These are phyloP conservation scores for Aeminium ludgeri DNA, from an alignment of 495 filamentous ascomycete species.

Conservation along the genomic window DNA sequence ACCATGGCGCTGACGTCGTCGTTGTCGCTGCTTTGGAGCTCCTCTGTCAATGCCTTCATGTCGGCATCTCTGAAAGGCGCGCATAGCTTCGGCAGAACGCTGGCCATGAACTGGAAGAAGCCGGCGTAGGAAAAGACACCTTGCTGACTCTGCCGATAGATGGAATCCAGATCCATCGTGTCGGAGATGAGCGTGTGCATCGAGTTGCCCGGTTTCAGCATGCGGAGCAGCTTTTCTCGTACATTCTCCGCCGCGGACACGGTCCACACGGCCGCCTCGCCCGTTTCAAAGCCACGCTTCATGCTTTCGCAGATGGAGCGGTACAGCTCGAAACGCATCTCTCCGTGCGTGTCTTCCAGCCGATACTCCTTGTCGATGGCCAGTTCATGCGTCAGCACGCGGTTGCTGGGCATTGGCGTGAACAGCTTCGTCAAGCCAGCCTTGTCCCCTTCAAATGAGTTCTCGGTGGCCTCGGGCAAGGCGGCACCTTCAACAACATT, in stretches of 20 bases:
- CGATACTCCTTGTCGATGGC: slow-evolving; percentile 75
- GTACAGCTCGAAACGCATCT: slow-evolving; percentile 37
- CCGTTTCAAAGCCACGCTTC: slow-evolving; percentile 53
- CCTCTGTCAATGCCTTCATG: slow-evolving; percentile 60
- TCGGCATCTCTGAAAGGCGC: slow-evolving; percentile 77
- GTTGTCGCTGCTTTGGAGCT: slow-evolving; percentile 31
- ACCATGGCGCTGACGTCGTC: slow-evolving; percentile 53
- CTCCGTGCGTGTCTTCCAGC: slow-evolving; percentile 31
- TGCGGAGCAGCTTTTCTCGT: slow-evolving; percentile 61
- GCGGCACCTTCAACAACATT: background rate
- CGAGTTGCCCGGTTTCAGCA: slow-evolving; percentile 62
- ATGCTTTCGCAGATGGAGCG: slow-evolving; percentile 60
- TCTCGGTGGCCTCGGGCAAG: background rate
- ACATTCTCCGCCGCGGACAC: slow-evolving; percentile 75
- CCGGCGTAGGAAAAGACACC: slow-evolving; percentile 84
- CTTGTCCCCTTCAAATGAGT: no score
- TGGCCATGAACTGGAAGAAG: slow-evolving; percentile 82
- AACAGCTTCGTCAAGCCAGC: slow-evolving; percentile 28
- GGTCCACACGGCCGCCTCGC: slow-evolving; percentile 57
- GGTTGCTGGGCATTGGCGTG: slow-evolving; percentile 63
- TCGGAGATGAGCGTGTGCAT: slow-evolving; percentile 75
- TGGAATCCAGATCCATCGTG: slow-evolving; percentile 61
- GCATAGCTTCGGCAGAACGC: slow-evolving; percentile 81
- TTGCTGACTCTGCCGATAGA: slow-evolving; percentile 55
- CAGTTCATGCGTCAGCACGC: slow-evolving; percentile 75